These are phyloP conservation scores for Phytophthora crassamura DNA, from an alignment of 352 stramenopile genomes.

Conservation along the genomic window DNA sequence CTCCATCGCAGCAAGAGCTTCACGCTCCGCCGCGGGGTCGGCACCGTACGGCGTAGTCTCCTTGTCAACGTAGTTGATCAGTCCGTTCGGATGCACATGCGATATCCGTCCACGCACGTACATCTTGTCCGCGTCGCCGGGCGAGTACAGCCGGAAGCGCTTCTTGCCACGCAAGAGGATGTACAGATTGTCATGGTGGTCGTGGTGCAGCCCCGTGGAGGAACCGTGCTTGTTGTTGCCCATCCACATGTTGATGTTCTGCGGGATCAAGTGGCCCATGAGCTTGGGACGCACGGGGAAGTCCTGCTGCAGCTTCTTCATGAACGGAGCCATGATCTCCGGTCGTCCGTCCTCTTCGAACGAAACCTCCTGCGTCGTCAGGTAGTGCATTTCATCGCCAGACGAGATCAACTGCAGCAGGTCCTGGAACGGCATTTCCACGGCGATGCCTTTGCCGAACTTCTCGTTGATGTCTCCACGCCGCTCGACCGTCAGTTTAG, in stretches of 20 bases:
- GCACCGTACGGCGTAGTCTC: constrained; percentile 83
- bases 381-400: constrained; percentile 84
- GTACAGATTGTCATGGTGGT: constrained; percentile 99
- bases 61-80: constrained; percentile 95
- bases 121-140: constrained; percentile 90
- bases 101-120: constrained; percentile 89
- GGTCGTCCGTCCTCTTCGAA: constrained; percentile 78
- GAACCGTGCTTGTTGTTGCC: constrained; percentile 86
- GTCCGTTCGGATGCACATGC: constrained; percentile 94
- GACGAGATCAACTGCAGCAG: constrained; percentile 76
- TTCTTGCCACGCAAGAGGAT: constrained; percentile 95
- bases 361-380: constrained; percentile 92
- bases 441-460: constrained; percentile 88
- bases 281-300: constrained; percentile 90
- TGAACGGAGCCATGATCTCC: constrained; percentile 87
- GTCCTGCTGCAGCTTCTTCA: constrained; percentile 74
- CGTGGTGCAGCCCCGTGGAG: constrained; percentile 96
- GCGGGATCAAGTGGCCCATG: constrained; percentile 88
- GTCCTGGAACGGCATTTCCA: constrained; percentile 81
- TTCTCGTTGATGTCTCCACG: constrained; percentile 66
- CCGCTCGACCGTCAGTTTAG: constrained; percentile 82
- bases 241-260: constrained; percentile 98
- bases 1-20: constrained; percentile 65
- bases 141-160: constrained; percentile 94
- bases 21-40: constrained; percentile 62